Conservation (phyloP, 1,139 yeast genomes). For the Diutina scorzettiae region DNA sequence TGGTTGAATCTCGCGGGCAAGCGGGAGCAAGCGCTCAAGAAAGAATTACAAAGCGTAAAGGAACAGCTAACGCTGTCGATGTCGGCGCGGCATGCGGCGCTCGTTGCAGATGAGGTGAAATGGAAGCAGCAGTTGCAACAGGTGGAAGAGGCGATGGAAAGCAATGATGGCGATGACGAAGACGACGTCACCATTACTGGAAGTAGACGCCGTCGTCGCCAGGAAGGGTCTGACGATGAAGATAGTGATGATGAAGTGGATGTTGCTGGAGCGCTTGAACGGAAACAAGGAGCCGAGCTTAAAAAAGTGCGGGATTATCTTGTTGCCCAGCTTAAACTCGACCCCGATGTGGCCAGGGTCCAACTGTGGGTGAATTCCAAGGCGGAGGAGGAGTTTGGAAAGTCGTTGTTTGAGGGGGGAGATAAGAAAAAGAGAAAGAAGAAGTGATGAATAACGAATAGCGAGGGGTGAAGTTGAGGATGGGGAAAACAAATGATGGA, state of each 20-base stretch:
- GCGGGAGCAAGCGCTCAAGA: conserved; percentile 56
- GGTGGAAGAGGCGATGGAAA: conserved; percentile 20
- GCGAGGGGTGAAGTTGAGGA: too few species aligned
- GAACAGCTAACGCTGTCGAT: conserved; percentile 48
- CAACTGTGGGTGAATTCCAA: conserved; percentile 51
- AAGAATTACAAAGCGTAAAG: conserved; percentile 45
- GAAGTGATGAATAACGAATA: background rate
- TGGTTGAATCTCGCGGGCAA: conserved; percentile 74
- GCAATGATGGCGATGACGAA: background rate
- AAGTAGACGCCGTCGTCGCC: background rate
- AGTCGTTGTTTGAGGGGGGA: conserved; percentile 49
- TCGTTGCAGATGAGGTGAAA: conserved; percentile 20
- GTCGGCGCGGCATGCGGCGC: conserved; percentile 44
- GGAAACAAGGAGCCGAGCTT: conserved; percentile 19
- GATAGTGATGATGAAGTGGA: background rate
- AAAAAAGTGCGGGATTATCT: conserved; percentile 17
- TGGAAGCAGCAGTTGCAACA: conserved; percentile 30
- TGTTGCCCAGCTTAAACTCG: conserved; percentile 18
- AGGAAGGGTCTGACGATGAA: background rate
- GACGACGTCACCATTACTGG: background rate
- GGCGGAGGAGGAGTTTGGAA: conserved; percentile 40
- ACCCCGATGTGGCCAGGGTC: conserved; percentile 34
- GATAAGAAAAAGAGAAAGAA: conserved; percentile 22
- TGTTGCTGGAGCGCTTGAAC: background rate
- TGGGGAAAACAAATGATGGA: too few species aligned